These are phyloP conservation scores for Neltuma alba DNA, from an alignment of 306 rosid genomes.

Conservation along the genomic window DNA sequence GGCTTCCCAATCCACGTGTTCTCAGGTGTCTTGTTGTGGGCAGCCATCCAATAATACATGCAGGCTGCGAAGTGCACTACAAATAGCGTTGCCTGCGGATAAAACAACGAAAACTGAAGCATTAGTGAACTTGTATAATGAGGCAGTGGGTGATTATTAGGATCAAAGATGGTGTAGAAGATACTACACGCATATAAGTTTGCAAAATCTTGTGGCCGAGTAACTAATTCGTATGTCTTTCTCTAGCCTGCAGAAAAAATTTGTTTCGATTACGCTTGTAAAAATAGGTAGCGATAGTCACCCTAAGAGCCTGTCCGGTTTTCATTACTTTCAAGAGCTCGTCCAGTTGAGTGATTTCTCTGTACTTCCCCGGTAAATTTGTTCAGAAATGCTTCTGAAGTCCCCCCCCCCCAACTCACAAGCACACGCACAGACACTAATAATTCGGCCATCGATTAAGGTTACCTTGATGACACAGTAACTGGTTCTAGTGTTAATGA, in stretches of 20 bases:
- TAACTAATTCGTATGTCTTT: conserved; percentile 86
- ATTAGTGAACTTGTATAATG: neutral
- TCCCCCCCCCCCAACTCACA: too few species aligned
- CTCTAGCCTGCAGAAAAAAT: conserved; percentile 65
- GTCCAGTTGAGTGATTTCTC: neutral
- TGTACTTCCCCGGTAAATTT: neutral
- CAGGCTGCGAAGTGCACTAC: conserved; percentile 90
- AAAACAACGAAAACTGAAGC: conserved; percentile 32
- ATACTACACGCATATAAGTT: conserved; percentile 59
- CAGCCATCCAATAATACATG: conserved; percentile 80
- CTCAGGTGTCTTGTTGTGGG: conserved; percentile 43
- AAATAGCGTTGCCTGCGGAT: conserved; percentile 69
- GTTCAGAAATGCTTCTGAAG: neutral
- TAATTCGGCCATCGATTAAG: too few species aligned
- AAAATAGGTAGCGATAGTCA: neutral
- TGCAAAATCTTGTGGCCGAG: conserved; percentile 62
- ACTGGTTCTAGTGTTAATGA: neutral
- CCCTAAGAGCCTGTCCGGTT: neutral
- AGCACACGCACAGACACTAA: too few species aligned
- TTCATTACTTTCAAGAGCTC: neutral
- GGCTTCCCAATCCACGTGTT: conserved; percentile 77
- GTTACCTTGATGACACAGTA: neutral
- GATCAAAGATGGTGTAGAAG: neutral
- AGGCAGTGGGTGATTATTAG: conserved; percentile 11
- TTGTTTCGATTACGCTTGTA: conserved; percentile 14